These are phyloP conservation scores for Lentinula aciculospora DNA, from an alignment of 768 basidiomycete genomes.

Conservation along the genomic window DNA sequence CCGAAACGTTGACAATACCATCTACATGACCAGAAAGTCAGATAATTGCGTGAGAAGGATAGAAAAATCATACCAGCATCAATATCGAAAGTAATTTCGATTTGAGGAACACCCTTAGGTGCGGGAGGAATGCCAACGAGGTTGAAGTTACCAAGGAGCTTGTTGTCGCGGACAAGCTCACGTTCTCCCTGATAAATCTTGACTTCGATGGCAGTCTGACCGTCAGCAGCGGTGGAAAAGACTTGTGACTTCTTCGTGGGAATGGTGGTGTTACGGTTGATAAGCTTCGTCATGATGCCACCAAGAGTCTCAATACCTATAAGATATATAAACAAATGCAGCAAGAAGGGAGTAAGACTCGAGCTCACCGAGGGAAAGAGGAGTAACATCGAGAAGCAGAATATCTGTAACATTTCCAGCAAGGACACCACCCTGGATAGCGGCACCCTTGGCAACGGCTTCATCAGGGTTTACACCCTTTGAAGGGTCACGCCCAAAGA, in stretches of 20 bases:
- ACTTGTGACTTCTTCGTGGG: conserved; percentile 99
- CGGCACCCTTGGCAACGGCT: conserved; percentile 96
- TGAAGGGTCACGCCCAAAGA: conserved; percentile 95
- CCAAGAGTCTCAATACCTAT: conserved; percentile 89
- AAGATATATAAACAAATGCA: conserved; percentile 12
- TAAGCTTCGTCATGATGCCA: conserved; percentile 99
- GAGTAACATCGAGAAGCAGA: conserved; percentile 92
- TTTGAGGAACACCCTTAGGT: conserved; percentile 78
- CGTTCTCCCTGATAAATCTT: conserved; percentile 99
- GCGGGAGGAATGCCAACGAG: conserved; percentile 94
- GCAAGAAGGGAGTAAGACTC: background rate
- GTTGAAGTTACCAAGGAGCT: conserved; percentile 98
- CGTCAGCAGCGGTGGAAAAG: conserved; percentile 98
- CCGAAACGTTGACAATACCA: conserved; percentile 96
- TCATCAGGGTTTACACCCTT: conserved; percentile 99
- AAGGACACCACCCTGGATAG: conserved; percentile 97
- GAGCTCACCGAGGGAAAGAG: conserved; percentile 67
- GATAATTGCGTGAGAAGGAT: background rate
- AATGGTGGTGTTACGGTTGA: conserved; percentile 97
- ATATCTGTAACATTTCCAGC: conserved; percentile 96
- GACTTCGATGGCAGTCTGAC: conserved; percentile 99
- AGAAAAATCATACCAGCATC: conserved; percentile 65
- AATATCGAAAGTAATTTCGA: conserved; percentile 92
- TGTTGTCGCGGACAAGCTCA: conserved; percentile 97
- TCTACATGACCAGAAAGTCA: conserved; percentile 34